Conservation (phyloP, 805 yeast species). For the Candida berthetii region DNA sequence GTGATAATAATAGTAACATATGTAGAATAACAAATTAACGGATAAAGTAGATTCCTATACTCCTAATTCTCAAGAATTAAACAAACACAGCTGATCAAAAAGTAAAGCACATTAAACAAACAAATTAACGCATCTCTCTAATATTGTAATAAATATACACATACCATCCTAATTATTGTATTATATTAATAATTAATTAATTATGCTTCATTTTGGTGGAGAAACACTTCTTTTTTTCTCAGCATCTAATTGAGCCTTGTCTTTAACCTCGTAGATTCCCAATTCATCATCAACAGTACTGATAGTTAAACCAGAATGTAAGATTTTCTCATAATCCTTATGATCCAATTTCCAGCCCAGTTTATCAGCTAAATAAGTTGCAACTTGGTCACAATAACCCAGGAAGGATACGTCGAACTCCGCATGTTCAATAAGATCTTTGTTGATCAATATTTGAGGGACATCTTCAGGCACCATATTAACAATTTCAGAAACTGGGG, state of each 20-base stretch:
- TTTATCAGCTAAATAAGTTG: slow-evolving; percentile 52
- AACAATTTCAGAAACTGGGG: slow-evolving; percentile 89
- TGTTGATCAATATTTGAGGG: slow-evolving; percentile 78
- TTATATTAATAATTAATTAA: too few species aligned
- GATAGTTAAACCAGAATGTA: slow-evolving; percentile 24
- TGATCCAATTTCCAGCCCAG: slow-evolving; percentile 60
- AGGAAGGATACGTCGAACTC: slow-evolving; percentile 73
- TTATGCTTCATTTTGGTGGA: too few species aligned
- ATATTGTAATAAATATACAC: too few species aligned
- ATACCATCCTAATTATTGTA: too few species aligned
- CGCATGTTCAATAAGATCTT: slow-evolving; percentile 67
- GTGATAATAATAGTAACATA: too few species aligned
- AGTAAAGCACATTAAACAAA: too few species aligned
- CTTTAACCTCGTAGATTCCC: slow-evolving; percentile 30
- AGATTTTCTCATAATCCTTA: slow-evolving; percentile 33
- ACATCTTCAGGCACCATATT: slow-evolving; percentile 62
- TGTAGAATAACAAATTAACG: too few species aligned
- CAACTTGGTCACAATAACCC: slow-evolving; percentile 83
- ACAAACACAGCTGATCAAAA: too few species aligned
- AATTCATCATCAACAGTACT: slow-evolving; percentile 20
- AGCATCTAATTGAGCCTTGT: slow-evolving; percentile 2
- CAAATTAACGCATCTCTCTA: too few species aligned
- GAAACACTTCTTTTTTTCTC: background rate
- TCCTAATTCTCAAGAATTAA: too few species aligned
- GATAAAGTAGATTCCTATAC: too few species aligned